Evolutionary conservation across 176 grass and related monocot species (phyloP).

Genomic region (Dactylis glomerata): DNA sequence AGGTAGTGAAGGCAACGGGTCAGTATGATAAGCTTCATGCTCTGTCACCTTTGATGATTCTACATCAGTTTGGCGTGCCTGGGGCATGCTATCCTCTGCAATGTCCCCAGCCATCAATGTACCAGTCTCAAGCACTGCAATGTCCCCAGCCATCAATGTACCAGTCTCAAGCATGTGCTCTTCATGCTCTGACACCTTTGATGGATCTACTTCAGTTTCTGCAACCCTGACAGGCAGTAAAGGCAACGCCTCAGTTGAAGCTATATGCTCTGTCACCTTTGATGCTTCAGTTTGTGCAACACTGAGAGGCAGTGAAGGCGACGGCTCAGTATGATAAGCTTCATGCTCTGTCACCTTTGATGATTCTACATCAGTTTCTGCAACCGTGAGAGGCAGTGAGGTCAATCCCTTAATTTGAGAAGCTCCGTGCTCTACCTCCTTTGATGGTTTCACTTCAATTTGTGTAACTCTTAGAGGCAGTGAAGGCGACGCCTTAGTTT

Average conservation of each 20-base stretch:
- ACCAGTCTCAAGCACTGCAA: no score
- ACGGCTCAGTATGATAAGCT: background rate
- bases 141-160: no score
- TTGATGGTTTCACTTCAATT: background rate
- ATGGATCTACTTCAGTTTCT: background rate
- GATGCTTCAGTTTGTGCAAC: background rate
- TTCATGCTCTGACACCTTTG: background rate
- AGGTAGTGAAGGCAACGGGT: background rate
- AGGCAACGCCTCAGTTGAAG: background rate
- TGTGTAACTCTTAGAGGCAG: background rate
- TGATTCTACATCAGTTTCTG: background rate
- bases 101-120: background rate
- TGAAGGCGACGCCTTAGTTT: background rate
- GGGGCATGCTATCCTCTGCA: conserved; percentile 12
- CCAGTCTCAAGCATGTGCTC: background rate
- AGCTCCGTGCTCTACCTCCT: background rate
- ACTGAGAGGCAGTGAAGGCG: background rate
- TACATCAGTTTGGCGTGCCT: background rate
- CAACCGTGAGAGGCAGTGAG: background rate
- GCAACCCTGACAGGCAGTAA: background rate
- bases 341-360: background rate
- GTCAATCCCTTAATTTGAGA: background rate
- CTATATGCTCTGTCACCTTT: background rate
- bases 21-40: background rate
- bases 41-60: background rate